These are phyloP conservation scores for Dictyostelium firmibasis DNA, from an alignment of 78 protist genomes.

Conservation along the genomic window DNA sequence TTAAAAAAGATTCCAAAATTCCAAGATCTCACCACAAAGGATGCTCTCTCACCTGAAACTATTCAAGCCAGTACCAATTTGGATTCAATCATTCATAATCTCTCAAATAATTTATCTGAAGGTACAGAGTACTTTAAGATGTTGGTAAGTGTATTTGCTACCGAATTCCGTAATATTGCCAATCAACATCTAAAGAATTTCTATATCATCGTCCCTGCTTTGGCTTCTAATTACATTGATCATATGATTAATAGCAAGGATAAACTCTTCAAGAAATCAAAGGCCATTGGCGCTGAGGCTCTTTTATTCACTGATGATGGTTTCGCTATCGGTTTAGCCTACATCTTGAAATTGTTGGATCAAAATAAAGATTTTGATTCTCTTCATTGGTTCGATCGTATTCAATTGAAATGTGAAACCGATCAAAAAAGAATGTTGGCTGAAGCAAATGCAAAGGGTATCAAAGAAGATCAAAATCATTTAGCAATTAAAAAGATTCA, in stretches of 20 bases:
- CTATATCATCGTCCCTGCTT: slow-evolving; percentile 93
- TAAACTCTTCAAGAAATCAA: slow-evolving; percentile 67
- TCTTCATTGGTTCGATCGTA: slow-evolving; percentile 96
- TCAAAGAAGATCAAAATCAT: slow-evolving; percentile 73
- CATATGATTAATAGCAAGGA: slow-evolving; percentile 90
- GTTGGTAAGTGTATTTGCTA: slow-evolving; percentile 87
- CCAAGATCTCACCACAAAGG: slow-evolving; percentile 75
- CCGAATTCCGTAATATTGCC: slow-evolving; percentile 42
- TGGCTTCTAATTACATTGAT: slow-evolving; percentile 91
- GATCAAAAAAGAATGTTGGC: neutral
- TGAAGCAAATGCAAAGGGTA: neutral
- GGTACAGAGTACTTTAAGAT: slow-evolving; percentile 95
- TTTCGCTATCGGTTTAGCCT: slow-evolving; percentile 97
- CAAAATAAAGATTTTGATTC: slow-evolving; percentile 87
- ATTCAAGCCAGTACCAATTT: slow-evolving; percentile 67
- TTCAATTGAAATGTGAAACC: slow-evolving; percentile 51
- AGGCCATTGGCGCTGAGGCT: slow-evolving; percentile 41
- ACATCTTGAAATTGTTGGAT: slow-evolving; percentile 90
- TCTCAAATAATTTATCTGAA: slow-evolving; percentile 86
- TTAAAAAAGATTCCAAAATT: slow-evolving; percentile 87
- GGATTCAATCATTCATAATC: slow-evolving; percentile 75
- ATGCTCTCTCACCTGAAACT: slow-evolving; percentile 53
- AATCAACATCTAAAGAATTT: slow-evolving; percentile 89
- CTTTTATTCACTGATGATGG: slow-evolving; percentile 96
- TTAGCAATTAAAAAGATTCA: slow-evolving; percentile 74